Evolutionary conservation across 805 yeast genomes (phyloP), one percentile per base, ranked within the genome.

Genomic region (Candida tibetensis): DNA sequence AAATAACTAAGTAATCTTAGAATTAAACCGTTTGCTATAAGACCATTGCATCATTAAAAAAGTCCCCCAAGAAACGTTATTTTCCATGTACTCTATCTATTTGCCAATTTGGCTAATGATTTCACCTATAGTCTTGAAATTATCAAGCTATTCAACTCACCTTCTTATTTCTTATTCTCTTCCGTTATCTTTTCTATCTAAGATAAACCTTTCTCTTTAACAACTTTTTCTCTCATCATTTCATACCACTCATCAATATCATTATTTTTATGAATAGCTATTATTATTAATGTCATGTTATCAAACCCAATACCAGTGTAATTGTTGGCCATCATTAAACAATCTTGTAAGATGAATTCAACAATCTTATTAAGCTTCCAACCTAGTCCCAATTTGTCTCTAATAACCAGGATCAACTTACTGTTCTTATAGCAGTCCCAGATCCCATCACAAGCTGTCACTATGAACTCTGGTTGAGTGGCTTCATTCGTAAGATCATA

Each of bases 231-330:
- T 46, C 74, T 78, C 71, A 82, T 77, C 41, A 60, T 55, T 3
- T 58, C 57, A 47, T 79, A 73, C 93, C 93, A 84, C 14, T 69
- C 71, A 16, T 74, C 74, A 29, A 82, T 52, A 32, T 63, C 66
- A 4, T 54, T 54, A 15, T 43, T 39, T 23, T 69, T 67, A 51
- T 82, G 86, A 26, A 82, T 53, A 1, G 84, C 84, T 6, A 84
- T 71, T 4, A 85, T 74, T n/a, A 82, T 71, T 14, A 82, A 64
- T 0, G 90, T 83, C 91, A 85, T 85, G 52, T 85, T 85, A 57
- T 85, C 95, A 49, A 82, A 84, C 1, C 95, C 95, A 17, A 83
- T 76, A 2, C 93, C 93, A 0, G 91, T 85, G 21, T 74, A 70
- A 25, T 82, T 79, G 47, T 82, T 77, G 1, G 91, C 90, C 74